Evolutionary conservation across 1,284 basidiomycete species (phyloP).

Genomic region (Moniliella sp.): DNA sequence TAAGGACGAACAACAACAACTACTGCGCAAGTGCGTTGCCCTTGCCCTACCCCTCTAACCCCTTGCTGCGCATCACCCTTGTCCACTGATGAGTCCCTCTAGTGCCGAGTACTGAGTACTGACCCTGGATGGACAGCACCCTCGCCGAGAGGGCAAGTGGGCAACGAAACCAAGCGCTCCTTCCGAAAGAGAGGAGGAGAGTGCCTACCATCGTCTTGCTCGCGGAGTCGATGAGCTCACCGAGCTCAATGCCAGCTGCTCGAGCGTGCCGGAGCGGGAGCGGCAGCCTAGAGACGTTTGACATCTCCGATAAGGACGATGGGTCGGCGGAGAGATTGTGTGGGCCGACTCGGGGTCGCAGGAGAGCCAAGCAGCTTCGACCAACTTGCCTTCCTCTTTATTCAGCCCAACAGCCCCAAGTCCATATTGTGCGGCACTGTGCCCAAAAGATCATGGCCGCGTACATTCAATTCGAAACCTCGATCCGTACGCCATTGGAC

Average conservation of each 20-base stretch:
- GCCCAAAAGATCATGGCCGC: slow-evolving; percentile 15
- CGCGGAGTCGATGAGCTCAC: not conserved
- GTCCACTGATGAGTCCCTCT: no score
- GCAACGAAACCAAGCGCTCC: slow-evolving; percentile 1
- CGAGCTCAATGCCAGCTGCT: not conserved
- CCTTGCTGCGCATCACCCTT: no score
- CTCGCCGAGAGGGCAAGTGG: no score
- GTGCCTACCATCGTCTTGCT: not conserved
- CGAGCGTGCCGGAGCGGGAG: not conserved
- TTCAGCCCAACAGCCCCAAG: slow-evolving; percentile 11
- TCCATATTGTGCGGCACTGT: slow-evolving; percentile 18
- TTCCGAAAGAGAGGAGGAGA: not conserved
- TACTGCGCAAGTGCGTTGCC: slow-evolving; percentile 13
- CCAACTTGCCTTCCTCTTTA: slow-evolving; percentile 24
- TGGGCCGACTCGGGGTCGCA: no score
- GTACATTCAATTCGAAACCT: slow-evolving; percentile 23
- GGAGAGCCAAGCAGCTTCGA: slow-evolving; percentile 1
- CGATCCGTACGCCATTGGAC: slow-evolving; percentile 23
- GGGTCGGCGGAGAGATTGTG: no score
- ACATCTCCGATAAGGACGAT: slow-evolving; percentile 1
- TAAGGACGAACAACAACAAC: slow-evolving; percentile 9
- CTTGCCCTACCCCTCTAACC: slow-evolving; percentile 5
- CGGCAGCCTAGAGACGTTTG: not conserved
- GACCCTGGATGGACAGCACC: no score
- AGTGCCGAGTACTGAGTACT: no score